Evolutionary conservation across 768 basidiomycete species (phyloP).

Genomic region (Suillus subalutaceus): DNA sequence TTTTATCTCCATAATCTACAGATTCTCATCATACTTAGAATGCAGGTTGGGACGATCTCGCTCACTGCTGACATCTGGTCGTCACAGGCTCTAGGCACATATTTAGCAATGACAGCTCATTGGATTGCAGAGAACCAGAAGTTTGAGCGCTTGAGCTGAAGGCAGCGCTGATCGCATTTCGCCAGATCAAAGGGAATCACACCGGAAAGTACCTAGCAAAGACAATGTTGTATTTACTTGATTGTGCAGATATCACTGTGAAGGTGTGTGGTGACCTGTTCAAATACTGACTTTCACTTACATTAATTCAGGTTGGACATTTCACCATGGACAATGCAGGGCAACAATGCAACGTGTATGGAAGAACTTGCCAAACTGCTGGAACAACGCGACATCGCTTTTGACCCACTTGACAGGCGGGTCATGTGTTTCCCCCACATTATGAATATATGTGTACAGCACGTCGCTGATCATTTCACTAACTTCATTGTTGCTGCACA

Average conservation of each 20-base stretch:
- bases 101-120: conserved; percentile 38
- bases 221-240: conserved; percentile 1
- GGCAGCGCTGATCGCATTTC: conserved; percentile 19
- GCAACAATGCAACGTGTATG: conserved; percentile 20
- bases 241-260: conserved; percentile 13
- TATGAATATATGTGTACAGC: conserved; percentile 22
- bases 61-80: conserved; percentile 42
- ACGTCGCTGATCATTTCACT: conserved; percentile 32
- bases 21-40: conserved; percentile 2
- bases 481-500: not conserved
- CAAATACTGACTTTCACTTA: conserved; percentile 28
- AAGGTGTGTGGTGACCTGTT: conserved; percentile 32
- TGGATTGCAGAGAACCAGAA: conserved; percentile 18
- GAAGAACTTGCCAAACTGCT: conserved; percentile 6
- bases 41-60: conserved; percentile 31
- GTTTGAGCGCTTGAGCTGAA: not conserved
- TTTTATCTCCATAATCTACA: not conserved
- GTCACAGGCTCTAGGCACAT: conserved; percentile 19
- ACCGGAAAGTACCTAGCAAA: conserved; percentile 9
- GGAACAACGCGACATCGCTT: conserved; percentile 11
- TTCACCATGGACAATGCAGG: conserved; percentile 21
- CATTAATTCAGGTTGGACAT: conserved; percentile 32
- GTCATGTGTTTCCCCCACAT: conserved; percentile 28
- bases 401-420: conserved; percentile 15
- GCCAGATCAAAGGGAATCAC: conserved; percentile 17